A percentile compares a stretch with the other conserved stretches of the same genome.
Conservation (phyloP, 2,329 filamentous ascomycete genomes). For the Diaporthe destruens region DNA sequence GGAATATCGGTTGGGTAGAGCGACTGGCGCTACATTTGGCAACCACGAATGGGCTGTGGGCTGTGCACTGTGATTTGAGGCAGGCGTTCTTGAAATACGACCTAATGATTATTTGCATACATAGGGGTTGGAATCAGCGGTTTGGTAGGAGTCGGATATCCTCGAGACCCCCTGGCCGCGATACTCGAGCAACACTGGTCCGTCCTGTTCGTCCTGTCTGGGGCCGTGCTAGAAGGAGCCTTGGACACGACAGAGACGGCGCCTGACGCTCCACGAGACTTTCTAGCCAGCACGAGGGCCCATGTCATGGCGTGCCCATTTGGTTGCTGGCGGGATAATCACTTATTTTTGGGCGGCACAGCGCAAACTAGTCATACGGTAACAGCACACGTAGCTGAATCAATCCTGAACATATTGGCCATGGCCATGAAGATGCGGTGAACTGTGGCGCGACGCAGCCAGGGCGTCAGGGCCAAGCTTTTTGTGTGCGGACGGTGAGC, state of each 20-base stretch:
- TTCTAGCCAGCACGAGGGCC: conserved; percentile 2
- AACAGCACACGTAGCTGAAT: conserved; percentile 31
- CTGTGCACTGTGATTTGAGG: conserved; percentile 27
- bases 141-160: conserved; percentile 25
- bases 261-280: neutral
- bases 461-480: conserved; percentile 1
- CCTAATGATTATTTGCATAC: conserved; percentile 39
- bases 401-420: conserved; percentile 30
- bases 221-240: conserved; percentile 7
- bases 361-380: conserved; percentile 6
- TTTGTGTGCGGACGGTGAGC: neutral
- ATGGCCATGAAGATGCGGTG: neutral
- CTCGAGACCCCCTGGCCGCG: conserved; percentile 15
- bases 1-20: conserved; percentile 8
- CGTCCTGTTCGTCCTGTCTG: neutral
- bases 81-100: conserved; percentile 37
- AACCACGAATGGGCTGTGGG: conserved; percentile 24
- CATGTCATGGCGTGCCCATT: neutral
- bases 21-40: conserved; percentile 2
- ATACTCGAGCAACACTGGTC: conserved; percentile 3
- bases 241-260: neutral
- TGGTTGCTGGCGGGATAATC: conserved; percentile 17
- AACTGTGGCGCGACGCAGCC: neutral
- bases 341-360: conserved; percentile 12
- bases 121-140: conserved; percentile 16